Conservation (phyloP, 2,329 filamentous ascomycete genomes). For the Penicillium digitatum region DNA sequence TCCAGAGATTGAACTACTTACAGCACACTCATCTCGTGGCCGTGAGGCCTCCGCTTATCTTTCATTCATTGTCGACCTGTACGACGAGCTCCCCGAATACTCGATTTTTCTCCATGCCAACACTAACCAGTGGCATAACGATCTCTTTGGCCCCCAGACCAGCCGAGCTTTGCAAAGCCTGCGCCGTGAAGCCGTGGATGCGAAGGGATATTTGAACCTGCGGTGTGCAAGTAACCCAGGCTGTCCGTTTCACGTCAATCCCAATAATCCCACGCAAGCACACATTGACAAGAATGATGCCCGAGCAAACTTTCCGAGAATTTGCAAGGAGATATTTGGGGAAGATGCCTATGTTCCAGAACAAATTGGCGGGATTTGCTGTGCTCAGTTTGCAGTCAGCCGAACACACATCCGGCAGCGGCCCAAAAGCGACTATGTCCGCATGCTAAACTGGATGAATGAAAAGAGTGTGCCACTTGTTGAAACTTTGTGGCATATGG, state of each 20-base stretch:
- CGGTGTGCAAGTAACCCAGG: slow-evolving; percentile 33
- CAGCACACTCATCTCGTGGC: slow-evolving; percentile 40
- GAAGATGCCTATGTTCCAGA: slow-evolving; percentile 3
- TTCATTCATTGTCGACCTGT: slow-evolving; percentile 59
- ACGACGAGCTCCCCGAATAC: slow-evolving; percentile 55
- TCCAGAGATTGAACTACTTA: slow-evolving; percentile 14
- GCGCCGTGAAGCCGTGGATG: slow-evolving; percentile 28
- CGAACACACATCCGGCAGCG: slow-evolving; percentile 17
- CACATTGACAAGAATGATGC: slow-evolving; percentile 21
- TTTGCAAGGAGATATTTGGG: slow-evolving; percentile 15
- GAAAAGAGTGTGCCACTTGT: neutral
- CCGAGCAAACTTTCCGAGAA: slow-evolving; percentile 17
- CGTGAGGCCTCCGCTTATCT: slow-evolving; percentile 60
- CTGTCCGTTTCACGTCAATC: slow-evolving; percentile 34
- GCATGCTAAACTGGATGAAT: slow-evolving; percentile 21
- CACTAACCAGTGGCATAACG: slow-evolving; percentile 27
- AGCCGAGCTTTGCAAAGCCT: slow-evolving; percentile 22
- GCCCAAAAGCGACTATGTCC: slow-evolving; percentile 19
- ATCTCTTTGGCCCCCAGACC: slow-evolving; percentile 22
- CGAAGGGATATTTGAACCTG: slow-evolving; percentile 35
- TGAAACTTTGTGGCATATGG: slow-evolving; percentile 26
- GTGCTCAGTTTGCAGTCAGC: slow-evolving; percentile 26
- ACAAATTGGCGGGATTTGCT: slow-evolving; percentile 18
- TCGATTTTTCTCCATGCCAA: slow-evolving; percentile 55
- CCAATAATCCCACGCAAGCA: slow-evolving; percentile 23